Percentiles rank a stretch among this genome's conserved stretches.
These are phyloP conservation scores for Podila epigama DNA, from an alignment of 192 early-diverging fungal species.

Conservation along the genomic window DNA sequence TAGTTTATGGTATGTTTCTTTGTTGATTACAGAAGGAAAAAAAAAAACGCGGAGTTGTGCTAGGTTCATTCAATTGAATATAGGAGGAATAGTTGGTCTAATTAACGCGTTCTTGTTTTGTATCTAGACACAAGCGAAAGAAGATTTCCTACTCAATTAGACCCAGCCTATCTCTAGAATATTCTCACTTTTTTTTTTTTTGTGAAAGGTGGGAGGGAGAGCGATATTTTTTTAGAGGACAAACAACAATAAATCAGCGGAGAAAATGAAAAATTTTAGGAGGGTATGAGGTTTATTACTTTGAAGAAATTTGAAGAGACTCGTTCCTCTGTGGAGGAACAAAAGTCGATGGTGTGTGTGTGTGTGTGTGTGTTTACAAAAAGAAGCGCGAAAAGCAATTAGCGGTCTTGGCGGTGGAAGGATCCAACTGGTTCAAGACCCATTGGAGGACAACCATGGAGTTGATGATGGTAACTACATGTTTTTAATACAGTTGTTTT, in stretches of 20 bases:
- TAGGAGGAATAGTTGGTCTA: neutral
- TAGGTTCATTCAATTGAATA: neutral
- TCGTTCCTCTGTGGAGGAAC: no score
- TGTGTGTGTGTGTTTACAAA: neutral
- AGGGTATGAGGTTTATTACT: no score
- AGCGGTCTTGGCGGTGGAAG: slow-evolving; percentile 21
- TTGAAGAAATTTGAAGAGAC: no score
- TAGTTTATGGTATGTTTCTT: slow-evolving; percentile 17
- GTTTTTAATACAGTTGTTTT: neutral
- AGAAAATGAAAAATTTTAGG: no score
- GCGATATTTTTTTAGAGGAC: no score
- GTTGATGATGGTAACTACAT: slow-evolving; percentile 26
- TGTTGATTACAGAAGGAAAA: no score
- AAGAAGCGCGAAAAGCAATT: slow-evolving; percentile 24
- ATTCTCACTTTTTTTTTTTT: neutral
- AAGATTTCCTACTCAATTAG: slow-evolving; percentile 17
- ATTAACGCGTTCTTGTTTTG: neutral
- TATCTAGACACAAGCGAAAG: slow-evolving; percentile 5
- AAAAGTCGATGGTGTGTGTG: neutral
- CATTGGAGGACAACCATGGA: slow-evolving; percentile 24
- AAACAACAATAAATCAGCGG: no score
- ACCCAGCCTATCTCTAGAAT: slow-evolving; percentile 20
- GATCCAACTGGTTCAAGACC: slow-evolving; percentile 36
- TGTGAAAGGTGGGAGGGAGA: no score
- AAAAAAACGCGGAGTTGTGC: no score